Base-by-base conservation (phyloP, 495 filamentous ascomycete species). In the Xylaria cubensis region DNA sequence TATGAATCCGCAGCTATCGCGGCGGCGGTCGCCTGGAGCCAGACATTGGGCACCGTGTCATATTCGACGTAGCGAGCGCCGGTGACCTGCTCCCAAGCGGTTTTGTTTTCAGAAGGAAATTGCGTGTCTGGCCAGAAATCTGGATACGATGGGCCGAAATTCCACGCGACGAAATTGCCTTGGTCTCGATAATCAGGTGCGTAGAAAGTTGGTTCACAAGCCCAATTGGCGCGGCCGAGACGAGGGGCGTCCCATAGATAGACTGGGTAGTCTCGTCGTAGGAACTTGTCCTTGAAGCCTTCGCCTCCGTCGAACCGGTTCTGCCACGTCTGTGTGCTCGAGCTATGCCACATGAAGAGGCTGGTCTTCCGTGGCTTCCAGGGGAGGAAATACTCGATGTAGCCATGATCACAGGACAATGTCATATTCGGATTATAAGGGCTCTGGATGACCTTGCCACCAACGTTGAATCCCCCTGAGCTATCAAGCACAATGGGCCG, bases 381-480 rank as follows among this genome's bases (percentile, higher is more conserved):
- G 0, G 84, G 84, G 48, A 82, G 79, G 74, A 86, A 86, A 74
- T 86, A 86, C 73, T 86, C 84, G 64, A 86, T 75, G 72, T 86
- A 86, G 21, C 85, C 85, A 72, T 86, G 84, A 41, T 86, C 84
- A 73, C 84, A 86, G 2, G 80, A 81, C 13, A 85, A 78, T 0
- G 84, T 85, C 63, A 72, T 64, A 59, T 77, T 80, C 1, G 77
- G 75, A 64, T 76, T 76, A 3, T 36, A 51, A 6, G 82, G 80
- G 64, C 74, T 73, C 9, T 32, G 34, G 74, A 83, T 80, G 61
- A 79, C 62, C 58, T 72, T 80, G 48, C 83, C 82, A 61, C 77
- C 82, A 2, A 81, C 75, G 9, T 73, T 63, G 65, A 85, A 85
- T 1, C 83, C 83, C 46, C 83, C 83, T 0, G 83, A 81, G 61